Base-by-base conservation (phyloP, 2,329 filamentous ascomycete species). In the Diaporthe humulicola region DNA sequence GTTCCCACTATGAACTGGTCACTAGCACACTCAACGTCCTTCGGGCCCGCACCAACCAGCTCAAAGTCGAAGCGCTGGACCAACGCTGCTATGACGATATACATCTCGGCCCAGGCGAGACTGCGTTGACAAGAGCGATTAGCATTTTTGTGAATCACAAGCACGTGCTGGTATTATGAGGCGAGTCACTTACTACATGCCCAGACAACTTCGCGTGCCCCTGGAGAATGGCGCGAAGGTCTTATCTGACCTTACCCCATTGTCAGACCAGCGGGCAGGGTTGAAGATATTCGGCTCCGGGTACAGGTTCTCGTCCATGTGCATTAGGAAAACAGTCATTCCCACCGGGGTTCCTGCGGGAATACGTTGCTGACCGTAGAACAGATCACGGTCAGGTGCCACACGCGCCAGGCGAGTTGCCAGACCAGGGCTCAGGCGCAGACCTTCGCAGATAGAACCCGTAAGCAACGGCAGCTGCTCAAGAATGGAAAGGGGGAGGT, bases 381-480 rank as follows among this genome's bases (percentile, higher is more conserved):
- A 85, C 0, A 86, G 83, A 7, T 86, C 78, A 2, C 30, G 40
- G 25, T 71, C 70, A 0, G 56, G 30, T 17, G 54, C 42, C 3
- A 61, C 42, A 19, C 87, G 85, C 57, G 86, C 83, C 7, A 86
- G 78, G 0, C 84, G 78, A 36, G 86, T 82, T 5, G 81, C 84
- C 9, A 87, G 78, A 0, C 81, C 83, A 2, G 86, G 85, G 61
- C 86, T 84, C 0, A 88, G 74, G 1, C 87, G 83, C 78, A 88
- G 80, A 0, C 84, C 82, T 76, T 89, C 87, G 38, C 81, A 84
- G 15, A 89, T 78, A 1, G 86, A 83, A 0, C 86, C 85, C 9
- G 83, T 82, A 4, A 88, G 81, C 75, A 87, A 88, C 0, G 79
- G 80, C 19, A 83, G 74, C 71, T 79, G 77, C 74, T 85, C 81